Evolutionary conservation across 2,329 filamentous ascomycete species (phyloP).

Genomic region (Aureobasidium sp.): DNA sequence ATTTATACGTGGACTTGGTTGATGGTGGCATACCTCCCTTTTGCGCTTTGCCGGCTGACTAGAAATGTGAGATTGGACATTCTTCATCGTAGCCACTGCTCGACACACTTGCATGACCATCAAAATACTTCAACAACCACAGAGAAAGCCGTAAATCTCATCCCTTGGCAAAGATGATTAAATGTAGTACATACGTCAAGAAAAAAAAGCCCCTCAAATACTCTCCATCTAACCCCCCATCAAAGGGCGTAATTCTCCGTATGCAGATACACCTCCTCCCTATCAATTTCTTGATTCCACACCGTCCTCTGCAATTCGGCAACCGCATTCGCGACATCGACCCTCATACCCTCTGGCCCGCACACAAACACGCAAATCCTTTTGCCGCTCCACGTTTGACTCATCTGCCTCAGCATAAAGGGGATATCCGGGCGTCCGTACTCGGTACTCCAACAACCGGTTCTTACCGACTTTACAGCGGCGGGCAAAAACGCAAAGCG

Average conservation of each 20-base stretch:
- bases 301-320: conserved; percentile 76
- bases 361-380: conserved; percentile 89
- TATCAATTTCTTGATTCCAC: conserved; percentile 52
- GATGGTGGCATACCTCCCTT: too few species aligned
- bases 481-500: conserved; percentile 73
- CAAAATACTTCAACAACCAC: too few species aligned
- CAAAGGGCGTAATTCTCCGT: conserved; percentile 84
- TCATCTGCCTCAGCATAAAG: conserved; percentile 78
- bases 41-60: too few species aligned
- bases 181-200: too few species aligned
- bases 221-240: too few species aligned
- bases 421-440: conserved; percentile 85
- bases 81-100: too few species aligned
- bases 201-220: not conserved
- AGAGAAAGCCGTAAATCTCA: too few species aligned
- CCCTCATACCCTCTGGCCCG: conserved; percentile 77
- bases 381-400: conserved; percentile 69
- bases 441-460: conserved; percentile 86
- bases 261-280: conserved; percentile 86
- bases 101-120: too few species aligned
- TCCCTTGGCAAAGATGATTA: too few species aligned
- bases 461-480: conserved; percentile 43
- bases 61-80: too few species aligned
- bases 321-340: conserved; percentile 80
- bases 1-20: too few species aligned